phyloP scores from a whole-genome alignment of 164 flowering plant genomes.

The Macadamia tetraphylla region DNA sequence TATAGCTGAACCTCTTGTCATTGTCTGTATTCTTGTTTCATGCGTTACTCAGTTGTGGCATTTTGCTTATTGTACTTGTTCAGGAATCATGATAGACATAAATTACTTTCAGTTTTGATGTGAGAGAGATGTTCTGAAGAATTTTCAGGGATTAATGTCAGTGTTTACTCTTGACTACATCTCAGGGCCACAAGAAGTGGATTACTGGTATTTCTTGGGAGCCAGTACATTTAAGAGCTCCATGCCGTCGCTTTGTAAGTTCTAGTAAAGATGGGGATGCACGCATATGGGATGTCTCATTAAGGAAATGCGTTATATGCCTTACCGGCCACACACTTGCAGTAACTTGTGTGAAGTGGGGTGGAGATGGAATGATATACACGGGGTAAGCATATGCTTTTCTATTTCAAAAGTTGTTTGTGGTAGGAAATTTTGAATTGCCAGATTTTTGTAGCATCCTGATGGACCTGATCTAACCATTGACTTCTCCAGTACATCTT shows the following conservation, averaged over 20 bases:
- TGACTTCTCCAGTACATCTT: too few species aligned
- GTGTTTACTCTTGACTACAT: slow-evolving; percentile 1
- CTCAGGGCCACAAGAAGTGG: slow-evolving; percentile 95
- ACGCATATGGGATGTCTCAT: slow-evolving; percentile 82
- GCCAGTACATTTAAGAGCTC: slow-evolving; percentile 79
- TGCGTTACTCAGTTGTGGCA: too few species aligned
- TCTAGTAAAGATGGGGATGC: slow-evolving; percentile 99
- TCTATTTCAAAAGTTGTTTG: too few species aligned
- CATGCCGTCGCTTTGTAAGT: slow-evolving; percentile 92
- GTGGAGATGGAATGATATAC: slow-evolving; percentile 93
- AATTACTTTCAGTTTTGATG: background rate
- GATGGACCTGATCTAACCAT: too few species aligned
- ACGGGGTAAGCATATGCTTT: slow-evolving; percentile 55
- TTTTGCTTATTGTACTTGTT: too few species aligned
- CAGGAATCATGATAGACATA: background rate
- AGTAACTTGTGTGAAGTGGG: slow-evolving; percentile 98
- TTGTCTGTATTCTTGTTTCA: too few species aligned
- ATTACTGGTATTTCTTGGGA: slow-evolving; percentile 97
- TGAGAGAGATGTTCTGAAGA: background rate
- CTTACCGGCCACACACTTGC: slow-evolving; percentile 94
- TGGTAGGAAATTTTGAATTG: background rate
- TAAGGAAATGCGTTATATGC: slow-evolving; percentile 59
- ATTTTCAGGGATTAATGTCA: background rate
- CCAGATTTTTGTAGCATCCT: background rate
- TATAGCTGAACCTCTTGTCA: background rate